These are phyloP conservation scores for Ogataea trehalophila DNA, from an alignment of 805 yeast genomes.

Conservation along the genomic window DNA sequence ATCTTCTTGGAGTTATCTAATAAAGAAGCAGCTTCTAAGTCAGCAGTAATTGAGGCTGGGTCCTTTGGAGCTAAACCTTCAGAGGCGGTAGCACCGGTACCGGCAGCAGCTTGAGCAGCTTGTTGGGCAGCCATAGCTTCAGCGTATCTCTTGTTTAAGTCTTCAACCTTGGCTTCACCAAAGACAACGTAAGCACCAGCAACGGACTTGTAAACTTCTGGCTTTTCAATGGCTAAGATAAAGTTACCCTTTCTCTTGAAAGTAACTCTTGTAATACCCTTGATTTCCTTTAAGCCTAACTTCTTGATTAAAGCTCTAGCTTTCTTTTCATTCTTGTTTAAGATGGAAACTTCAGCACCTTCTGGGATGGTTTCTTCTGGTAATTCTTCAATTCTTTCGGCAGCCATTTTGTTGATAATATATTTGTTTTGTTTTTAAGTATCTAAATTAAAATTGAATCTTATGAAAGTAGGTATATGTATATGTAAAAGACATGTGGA, in stretches of 20 bases:
- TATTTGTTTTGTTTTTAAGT: background rate
- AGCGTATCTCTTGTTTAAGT: slow-evolving; percentile 81
- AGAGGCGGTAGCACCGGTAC: slow-evolving; percentile 31
- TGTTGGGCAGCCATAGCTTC: slow-evolving; percentile 78
- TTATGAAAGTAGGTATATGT: too few species aligned
- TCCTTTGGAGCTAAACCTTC: slow-evolving; percentile 45
- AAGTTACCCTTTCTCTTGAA: slow-evolving; percentile 90
- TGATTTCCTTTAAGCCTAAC: slow-evolving; percentile 83
- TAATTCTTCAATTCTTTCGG: slow-evolving; percentile 31
- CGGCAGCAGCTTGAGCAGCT: slow-evolving; percentile 48
- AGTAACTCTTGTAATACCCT: slow-evolving; percentile 92
- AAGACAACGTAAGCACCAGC: slow-evolving; percentile 95
- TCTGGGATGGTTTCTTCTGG: slow-evolving; percentile 53
- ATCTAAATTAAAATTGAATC: background rate
- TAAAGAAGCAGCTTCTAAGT: slow-evolving; percentile 58
- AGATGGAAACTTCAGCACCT: slow-evolving; percentile 77
- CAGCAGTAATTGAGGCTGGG: slow-evolving; percentile 79
- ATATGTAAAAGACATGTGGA: too few species aligned
- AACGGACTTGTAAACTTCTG: slow-evolving; percentile 91
- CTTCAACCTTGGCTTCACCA: slow-evolving; percentile 97
- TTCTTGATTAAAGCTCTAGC: slow-evolving; percentile 87
- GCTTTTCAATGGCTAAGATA: slow-evolving; percentile 84
- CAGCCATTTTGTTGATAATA: slow-evolving; percentile 11
- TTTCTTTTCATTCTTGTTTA: slow-evolving; percentile 90
- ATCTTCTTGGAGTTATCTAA: slow-evolving; percentile 35